Base-by-base conservation (phyloP, 2,329 filamentous ascomycete genomes). In the Fusarium multiceps region DNA sequence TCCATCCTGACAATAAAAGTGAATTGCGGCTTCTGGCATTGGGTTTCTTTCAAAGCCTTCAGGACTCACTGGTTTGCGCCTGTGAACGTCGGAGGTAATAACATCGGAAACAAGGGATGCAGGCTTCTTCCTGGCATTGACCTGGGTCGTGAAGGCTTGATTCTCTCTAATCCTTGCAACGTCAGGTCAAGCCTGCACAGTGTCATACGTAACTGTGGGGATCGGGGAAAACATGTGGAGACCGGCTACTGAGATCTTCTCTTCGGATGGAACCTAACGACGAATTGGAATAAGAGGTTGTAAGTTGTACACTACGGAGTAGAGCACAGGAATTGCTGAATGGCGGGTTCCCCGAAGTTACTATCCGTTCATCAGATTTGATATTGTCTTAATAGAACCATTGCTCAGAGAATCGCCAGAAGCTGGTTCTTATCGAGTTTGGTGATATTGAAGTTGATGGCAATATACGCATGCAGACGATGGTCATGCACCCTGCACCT, bases 41-140 rank as follows among this genome's bases (percentile, higher is more conserved):
- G 40, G 49, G 20, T 32, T 57, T n/a, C 40, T 27, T 8, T 23
- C 30, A 41, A 66, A 21, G 7, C 16, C 25, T 60, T 60, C 23
- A 27, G 32, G 20, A 43, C 12, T 25, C 25, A 20, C 47, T 32
- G 27, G 16, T 21, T 43, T 12, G 9, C 32, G 21, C 21, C 12
- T n/a, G 16, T 16, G 16, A 37, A n/a, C 13, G 18, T 18, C 16
- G 48, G 48, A 51, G 18, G 21, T 37, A 37, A 53, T 48, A n/a
- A 50, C 51, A 54, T 63, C 65, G 69, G 72, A 63, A 74, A 74
- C 63, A 75, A 68, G 62, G 53, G 61, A 65, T 53, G 61, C 53
- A 66, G 56, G 71, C 64, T 74, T 75, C 65, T 66, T 67, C 67
- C 71, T 68, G 71, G 68, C 65, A 75, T 65, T 55, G 43, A 55